These are phyloP conservation scores for Cicer bijugum DNA, from an alignment of 306 rosid species.

Conservation along the genomic window DNA sequence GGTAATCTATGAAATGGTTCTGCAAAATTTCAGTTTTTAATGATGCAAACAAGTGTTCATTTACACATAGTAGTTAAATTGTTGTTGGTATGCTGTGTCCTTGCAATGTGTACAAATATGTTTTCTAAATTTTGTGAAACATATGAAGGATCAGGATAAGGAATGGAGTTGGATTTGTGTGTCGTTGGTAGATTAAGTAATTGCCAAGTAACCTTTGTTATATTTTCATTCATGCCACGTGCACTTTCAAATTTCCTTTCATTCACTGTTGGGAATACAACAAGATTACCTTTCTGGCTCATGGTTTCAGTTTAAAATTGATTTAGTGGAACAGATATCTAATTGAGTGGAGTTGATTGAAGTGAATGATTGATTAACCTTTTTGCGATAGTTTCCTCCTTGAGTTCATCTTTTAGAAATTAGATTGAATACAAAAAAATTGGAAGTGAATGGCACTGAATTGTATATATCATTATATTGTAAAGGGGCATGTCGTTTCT, in stretches of 20 bases:
- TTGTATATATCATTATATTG: not conserved
- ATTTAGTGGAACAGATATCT: too few species aligned
- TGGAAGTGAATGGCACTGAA: conserved; percentile 4
- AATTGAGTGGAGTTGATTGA: not conserved
- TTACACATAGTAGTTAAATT: conserved; percentile 5
- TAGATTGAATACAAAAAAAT: not conserved
- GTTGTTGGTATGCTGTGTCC: not conserved
- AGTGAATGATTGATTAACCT: not conserved
- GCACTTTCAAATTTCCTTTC: conserved; percentile 6
- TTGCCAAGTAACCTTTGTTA: conserved; percentile 24
- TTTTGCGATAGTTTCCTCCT: conserved; percentile 1
- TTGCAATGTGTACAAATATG: not conserved
- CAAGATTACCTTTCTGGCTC: not conserved
- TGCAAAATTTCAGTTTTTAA: conserved; percentile 2
- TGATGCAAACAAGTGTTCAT: not conserved
- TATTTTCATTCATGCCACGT: conserved; percentile 17
- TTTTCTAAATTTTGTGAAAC: conserved; percentile 1
- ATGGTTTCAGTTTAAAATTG: not conserved
- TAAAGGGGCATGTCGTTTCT: not conserved
- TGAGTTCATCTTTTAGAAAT: not conserved
- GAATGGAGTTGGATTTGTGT: conserved; percentile 3
- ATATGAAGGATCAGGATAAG: conserved; percentile 1
- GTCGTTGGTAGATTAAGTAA: conserved; percentile 17
- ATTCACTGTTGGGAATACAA: not conserved
- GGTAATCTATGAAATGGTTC: conserved; percentile 12